A percentile compares a stretch with the other conserved stretches of the same genome.
Conservation (phyloP, 2,329 filamentous ascomycete genomes). For the Lachnellula subtilissima region DNA sequence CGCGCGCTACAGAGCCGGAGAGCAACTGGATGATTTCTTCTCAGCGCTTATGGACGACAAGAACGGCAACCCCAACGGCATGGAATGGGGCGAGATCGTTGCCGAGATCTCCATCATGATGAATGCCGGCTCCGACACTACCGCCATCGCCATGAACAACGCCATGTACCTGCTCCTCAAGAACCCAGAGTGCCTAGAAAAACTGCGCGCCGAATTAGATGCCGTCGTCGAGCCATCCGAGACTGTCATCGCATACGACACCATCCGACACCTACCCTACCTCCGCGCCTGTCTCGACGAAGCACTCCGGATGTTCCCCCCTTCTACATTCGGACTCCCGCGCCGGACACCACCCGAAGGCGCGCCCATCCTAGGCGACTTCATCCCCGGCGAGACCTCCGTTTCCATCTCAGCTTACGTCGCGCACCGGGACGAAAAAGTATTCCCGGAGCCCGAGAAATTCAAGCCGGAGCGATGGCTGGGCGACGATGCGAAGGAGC, state of each 20-base stretch:
- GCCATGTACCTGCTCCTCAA: constrained; percentile 48
- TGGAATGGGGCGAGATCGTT: constrained; percentile 55
- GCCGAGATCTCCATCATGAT: constrained; percentile 51
- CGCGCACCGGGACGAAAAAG: constrained; percentile 35
- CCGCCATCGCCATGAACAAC: constrained; percentile 48
- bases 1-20: constrained; percentile 43
- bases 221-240: constrained; percentile 40
- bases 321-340: constrained; percentile 39
- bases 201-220: constrained; percentile 43
- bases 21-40: constrained; percentile 57
- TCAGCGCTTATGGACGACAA: constrained; percentile 48
- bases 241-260: constrained; percentile 44
- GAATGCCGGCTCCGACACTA: constrained; percentile 45
- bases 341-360: constrained; percentile 43
- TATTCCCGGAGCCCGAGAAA: constrained; percentile 36
- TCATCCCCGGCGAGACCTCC: constrained; percentile 39
- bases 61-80: constrained; percentile 36
- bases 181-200: constrained; percentile 38
- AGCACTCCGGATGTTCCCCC: constrained; percentile 41
- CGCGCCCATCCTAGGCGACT: constrained; percentile 39
- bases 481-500: constrained; percentile 35
- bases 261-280: constrained; percentile 47
- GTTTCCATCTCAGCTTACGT: constrained; percentile 41
- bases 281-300: constrained; percentile 50
- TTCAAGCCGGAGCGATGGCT: constrained; percentile 41